Evolutionary conservation across 2,329 filamentous ascomycete species (phyloP).

Genomic region (Ceratocystis eucalypticola): DNA sequence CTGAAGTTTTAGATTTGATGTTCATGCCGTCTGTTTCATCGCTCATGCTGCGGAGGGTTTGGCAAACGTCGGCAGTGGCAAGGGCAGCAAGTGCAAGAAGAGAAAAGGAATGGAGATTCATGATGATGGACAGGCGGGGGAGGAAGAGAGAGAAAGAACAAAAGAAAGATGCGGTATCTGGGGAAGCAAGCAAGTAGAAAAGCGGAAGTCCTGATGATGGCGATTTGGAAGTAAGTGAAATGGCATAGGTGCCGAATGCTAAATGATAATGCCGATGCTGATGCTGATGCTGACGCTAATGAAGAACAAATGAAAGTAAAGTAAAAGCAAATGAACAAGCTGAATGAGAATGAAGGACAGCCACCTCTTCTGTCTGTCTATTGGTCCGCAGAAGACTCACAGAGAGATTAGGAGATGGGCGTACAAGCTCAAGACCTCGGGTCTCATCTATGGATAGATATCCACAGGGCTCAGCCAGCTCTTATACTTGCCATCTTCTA

Average conservation of each 20-base stretch:
- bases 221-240: no score
- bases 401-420: no score
- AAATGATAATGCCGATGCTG: no score
- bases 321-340: background rate
- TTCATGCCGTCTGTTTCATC: background rate
- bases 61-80: conserved; percentile 4
- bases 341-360: background rate
- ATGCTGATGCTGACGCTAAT: background rate
- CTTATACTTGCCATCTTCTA: no score
- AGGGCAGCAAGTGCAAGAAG: conserved; percentile 7
- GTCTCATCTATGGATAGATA: no score
- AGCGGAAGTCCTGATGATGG: no score
- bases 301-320: background rate
- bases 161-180: background rate
- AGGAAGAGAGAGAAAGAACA: background rate
- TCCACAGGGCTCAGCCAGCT: no score
- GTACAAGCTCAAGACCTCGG: no score
- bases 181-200: no score
- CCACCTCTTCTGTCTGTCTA: no score
- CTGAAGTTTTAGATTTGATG: background rate
- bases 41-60: background rate
- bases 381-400: no score
- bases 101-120: conserved; percentile 3
- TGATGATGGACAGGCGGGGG: background rate
- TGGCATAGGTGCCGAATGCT: no score